phyloP scores from a whole-genome alignment of 257 asterid genomes.

The Rehmannia glutinosa region DNA sequence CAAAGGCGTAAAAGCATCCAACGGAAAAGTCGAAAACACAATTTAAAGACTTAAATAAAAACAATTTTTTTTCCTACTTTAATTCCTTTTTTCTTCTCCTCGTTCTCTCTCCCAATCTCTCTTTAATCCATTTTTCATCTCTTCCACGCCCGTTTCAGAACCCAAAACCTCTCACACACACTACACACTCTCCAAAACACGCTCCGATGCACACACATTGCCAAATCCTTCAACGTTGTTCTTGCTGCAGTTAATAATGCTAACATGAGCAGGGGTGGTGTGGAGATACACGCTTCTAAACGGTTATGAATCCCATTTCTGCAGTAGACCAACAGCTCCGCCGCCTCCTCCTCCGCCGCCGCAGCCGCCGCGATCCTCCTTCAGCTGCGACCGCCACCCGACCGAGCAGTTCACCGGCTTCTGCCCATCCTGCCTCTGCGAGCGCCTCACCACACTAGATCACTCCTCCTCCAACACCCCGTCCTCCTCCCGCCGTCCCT shows the following conservation, averaged over 20 bases:
- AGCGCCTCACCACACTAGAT: slow-evolving; percentile 85
- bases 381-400: slow-evolving; percentile 97
- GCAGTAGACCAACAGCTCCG: slow-evolving; percentile 72
- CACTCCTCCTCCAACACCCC: slow-evolving; percentile 67
- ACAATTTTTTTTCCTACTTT: slow-evolving; percentile 13
- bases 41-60: slow-evolving; percentile 23
- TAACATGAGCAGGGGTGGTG: slow-evolving; percentile 40
- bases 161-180: slow-evolving; percentile 9
- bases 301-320: slow-evolving; percentile 86
- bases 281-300: slow-evolving; percentile 21
- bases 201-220: slow-evolving; percentile 20
- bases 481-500: slow-evolving; percentile 83
- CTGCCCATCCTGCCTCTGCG: slow-evolving; percentile 93
- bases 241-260: too few relatives aligned
- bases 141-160: too few relatives aligned
- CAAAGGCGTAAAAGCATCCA: slow-evolving; percentile 24
- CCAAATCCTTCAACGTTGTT: too few relatives aligned
- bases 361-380: slow-evolving; percentile 93
- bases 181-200: slow-evolving; percentile 14
- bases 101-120: neutral
- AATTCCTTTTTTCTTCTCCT: neutral
- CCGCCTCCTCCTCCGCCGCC: slow-evolving; percentile 79
- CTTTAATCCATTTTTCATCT: too few relatives aligned
- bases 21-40: slow-evolving; percentile 38
- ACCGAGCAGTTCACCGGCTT: slow-evolving; percentile 82